These are phyloP conservation scores for Chenopodium suecicum DNA, from an alignment of 148 eudicot genomes.

Conservation along the genomic window DNA sequence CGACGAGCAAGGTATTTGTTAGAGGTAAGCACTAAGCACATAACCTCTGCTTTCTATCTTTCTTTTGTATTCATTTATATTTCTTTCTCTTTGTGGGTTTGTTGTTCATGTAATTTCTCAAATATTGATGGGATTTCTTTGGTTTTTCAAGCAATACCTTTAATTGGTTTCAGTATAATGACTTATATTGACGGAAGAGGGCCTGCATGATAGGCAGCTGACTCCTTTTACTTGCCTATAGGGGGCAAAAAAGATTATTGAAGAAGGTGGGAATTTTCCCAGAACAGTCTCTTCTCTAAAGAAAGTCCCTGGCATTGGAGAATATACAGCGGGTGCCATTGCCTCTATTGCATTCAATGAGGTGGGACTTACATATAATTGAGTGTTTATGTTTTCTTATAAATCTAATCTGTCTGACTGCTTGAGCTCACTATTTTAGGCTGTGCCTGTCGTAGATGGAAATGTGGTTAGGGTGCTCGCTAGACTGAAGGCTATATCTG, in stretches of 20 bases:
- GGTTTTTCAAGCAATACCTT: not conserved
- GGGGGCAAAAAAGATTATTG: conserved; percentile 84
- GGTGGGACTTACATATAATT: conserved; percentile 36
- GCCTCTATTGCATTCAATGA: conserved; percentile 90
- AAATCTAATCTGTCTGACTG: not conserved
- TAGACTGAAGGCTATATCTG: conserved; percentile 79
- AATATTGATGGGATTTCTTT: not conserved
- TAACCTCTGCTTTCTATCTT: not conserved
- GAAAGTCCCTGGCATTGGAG: conserved; percentile 83
- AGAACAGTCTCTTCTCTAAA: conserved; percentile 57
- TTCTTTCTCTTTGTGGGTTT: not conserved
- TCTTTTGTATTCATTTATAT: not conserved
- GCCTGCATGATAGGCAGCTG: not conserved
- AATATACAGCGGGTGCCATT: conserved; percentile 94
- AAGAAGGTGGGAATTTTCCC: conserved; percentile 71
- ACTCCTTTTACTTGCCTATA: conserved; percentile 23
- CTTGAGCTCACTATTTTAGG: conserved; percentile 39
- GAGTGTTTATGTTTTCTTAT: not conserved
- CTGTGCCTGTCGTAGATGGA: conserved; percentile 95
- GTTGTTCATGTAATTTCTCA: not conserved
- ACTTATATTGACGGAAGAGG: not conserved
- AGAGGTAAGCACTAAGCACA: conserved; percentile 47
- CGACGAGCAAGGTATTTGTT: conserved; percentile 83
- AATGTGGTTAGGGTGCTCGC: conserved; percentile 91
- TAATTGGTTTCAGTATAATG: not conserved